A percentile compares a stretch with the other conserved stretches of the same genome.
Evolutionary conservation across 495 filamentous ascomycete genomes (phyloP).

Genomic region (Ascobolus immersus): DNA sequence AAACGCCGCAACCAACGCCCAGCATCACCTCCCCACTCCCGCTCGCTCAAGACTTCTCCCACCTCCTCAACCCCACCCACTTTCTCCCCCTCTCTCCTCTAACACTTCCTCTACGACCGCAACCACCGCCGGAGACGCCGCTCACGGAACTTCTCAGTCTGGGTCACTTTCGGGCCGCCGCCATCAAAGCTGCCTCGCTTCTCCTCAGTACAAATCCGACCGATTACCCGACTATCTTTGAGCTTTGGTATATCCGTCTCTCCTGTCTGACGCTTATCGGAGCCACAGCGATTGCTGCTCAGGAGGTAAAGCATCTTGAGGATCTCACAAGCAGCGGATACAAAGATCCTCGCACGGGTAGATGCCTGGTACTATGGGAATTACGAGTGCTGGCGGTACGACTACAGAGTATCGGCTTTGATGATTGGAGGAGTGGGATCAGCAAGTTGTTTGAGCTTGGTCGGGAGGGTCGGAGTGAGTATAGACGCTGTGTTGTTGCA

Average conservation of each 20-base stretch:
- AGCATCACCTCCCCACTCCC: constrained; percentile 18
- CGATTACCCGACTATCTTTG: constrained; percentile 40
- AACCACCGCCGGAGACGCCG: constrained; percentile 23
- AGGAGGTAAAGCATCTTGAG: constrained; percentile 61
- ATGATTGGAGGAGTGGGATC: constrained; percentile 59
- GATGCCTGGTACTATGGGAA: constrained; percentile 61
- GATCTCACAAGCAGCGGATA: constrained; percentile 53
- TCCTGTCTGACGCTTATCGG: constrained; percentile 54
- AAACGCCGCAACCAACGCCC: constrained; percentile 11
- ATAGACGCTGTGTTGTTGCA: constrained; percentile 10
- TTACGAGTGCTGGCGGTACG: constrained; percentile 57
- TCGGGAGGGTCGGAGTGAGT: constrained; percentile 36
- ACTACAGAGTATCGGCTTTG: constrained; percentile 60
- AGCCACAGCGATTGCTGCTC: constrained; percentile 46
- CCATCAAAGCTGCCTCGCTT: constrained; percentile 44
- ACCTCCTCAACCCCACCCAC: constrained; percentile 48
- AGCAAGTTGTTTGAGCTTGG: constrained; percentile 74
- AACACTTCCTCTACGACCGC: constrained; percentile 30
- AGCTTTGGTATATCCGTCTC: constrained; percentile 56
- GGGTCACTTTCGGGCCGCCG: constrained; percentile 45
- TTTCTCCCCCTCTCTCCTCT: constrained; percentile 53
- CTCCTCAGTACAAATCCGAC: constrained; percentile 27
- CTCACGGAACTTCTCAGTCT: constrained; percentile 28
- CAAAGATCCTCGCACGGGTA: constrained; percentile 21
- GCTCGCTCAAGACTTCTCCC: constrained; percentile 45